Evolutionary conservation across 73 alveolate genomes (phyloP).

Genomic region (Blepharisma stoltei): DNA sequence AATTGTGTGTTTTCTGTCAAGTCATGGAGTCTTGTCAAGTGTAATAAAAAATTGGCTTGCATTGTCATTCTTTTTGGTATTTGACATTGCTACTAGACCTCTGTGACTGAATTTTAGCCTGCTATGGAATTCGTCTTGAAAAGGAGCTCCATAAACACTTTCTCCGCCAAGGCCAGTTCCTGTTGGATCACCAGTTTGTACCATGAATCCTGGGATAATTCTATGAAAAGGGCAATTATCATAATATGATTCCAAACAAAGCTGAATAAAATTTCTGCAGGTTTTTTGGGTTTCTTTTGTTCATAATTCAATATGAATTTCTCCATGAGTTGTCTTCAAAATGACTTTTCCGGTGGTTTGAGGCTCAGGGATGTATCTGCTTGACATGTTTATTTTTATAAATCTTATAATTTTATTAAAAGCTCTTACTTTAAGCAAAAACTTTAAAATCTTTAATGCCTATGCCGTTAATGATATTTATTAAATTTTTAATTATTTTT

Average conservation of each 20-base stretch:
- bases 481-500: too few species aligned
- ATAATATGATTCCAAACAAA: conserved; percentile 87
- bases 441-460: too few species aligned
- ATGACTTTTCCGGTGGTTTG: conserved; percentile 50
- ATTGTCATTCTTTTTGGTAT: conserved; percentile 42
- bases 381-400: conserved; percentile 33
- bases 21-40: conserved; percentile 52
- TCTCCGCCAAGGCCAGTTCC: conserved; percentile 95
- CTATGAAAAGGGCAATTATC: conserved; percentile 86
- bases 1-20: conserved; percentile 70
- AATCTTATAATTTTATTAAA: not conserved
- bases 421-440: not conserved
- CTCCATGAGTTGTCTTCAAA: conserved; percentile 56
- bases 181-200: conserved; percentile 91
- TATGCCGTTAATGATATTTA: too few species aligned
- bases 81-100: conserved; percentile 96
- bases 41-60: conserved; percentile 64
- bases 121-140: conserved; percentile 90
- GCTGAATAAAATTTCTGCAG: conserved; percentile 87
- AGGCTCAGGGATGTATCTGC: conserved; percentile 36
- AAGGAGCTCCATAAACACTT: conserved; percentile 77
- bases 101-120: conserved; percentile 82
- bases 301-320: conserved; percentile 85
- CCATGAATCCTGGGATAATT: conserved; percentile 80
- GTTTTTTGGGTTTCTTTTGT: conserved; percentile 88